Base-by-base conservation (phyloP, 2,329 filamentous ascomycete species). In the Fusarium setosum region DNA sequence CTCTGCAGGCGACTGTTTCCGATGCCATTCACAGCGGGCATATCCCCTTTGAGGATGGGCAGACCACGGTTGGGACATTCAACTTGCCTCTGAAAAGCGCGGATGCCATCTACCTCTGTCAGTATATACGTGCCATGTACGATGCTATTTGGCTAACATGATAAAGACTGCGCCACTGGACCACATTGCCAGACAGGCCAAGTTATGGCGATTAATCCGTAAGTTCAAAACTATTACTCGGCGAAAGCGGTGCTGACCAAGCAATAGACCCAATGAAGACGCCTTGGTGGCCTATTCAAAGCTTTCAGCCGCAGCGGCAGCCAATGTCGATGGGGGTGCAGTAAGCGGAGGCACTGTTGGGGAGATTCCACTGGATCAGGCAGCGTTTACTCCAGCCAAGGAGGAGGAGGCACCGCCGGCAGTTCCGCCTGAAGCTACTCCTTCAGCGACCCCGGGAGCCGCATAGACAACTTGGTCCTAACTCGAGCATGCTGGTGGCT, bases 151-250 rank as follows among this genome's bases (percentile, higher is more conserved):
- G n/a, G n/a, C n/a, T n/a, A n/a, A n/a, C n/a, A n/a, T n/a, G n/a
- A n/a, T n/a, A n/a, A n/a, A n/a, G n/a, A 86, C 70, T 86, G 84
- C 56, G 81, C 83, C 1, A 80, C 80, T 3, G 79, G 75, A 0
- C 79, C 79, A 4, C 83, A 86, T 58, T 86, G 84, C 42, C 80
- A 84, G 67, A 70, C 69, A 9, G 84, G 83, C 8, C 84, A 86
- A 76, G 79, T 83, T 24, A 80, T 84, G 74, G 78, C 84, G 6
- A 79, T 86, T 35, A 86, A 86, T 58, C 80, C 81, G 78, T 80
- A 56, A 60, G 77, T 67, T 9, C 23, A 6, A 17, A 9, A 3
- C 12, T 6, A 11, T 8, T 3, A 21, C 9, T 3, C 13, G 15
- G 7, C 3, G 6, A n/a, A 6, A 15, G 10, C 6, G 15, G 6